phyloP scores from a whole-genome alignment of 306 rosid species.

The Arachis hypogaea region DNA sequence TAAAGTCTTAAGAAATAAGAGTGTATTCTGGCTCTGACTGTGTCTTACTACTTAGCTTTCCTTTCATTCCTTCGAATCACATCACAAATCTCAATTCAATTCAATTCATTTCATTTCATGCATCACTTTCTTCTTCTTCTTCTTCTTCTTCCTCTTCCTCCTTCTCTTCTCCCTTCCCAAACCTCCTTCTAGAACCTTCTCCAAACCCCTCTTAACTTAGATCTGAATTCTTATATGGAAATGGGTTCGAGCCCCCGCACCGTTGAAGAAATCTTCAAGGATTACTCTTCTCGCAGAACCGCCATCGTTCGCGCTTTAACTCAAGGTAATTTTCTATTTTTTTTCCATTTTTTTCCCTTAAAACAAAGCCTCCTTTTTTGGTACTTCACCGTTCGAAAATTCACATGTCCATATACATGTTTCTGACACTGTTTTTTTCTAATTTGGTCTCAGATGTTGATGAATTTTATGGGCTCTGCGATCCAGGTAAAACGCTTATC shows the following conservation, averaged over 20 bases:
- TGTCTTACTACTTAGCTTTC: too few species aligned
- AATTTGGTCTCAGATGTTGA: conserved; percentile 75
- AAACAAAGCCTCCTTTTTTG: not conserved
- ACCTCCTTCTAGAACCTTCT: too few species aligned
- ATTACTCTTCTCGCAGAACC: conserved; percentile 70
- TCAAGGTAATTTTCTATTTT: conserved; percentile 43
- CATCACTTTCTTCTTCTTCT: too few species aligned
- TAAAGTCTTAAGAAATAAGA: too few species aligned
- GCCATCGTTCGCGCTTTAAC: conserved; percentile 88
- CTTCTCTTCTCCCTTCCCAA: too few species aligned
- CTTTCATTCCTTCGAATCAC: too few species aligned
- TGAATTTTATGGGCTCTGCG: conserved; percentile 88
- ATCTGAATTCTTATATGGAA: conserved; percentile 52
- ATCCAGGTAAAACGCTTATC: conserved; percentile 68
- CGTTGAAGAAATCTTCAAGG: conserved; percentile 98
- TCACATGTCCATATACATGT: not conserved
- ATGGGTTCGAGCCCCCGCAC: conserved; percentile 87
- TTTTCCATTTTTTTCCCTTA: too few species aligned
- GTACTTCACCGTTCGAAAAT: not conserved
- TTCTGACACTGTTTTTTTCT: conserved; percentile 15
- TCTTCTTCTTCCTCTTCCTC: not conserved
- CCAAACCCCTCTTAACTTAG: not conserved
- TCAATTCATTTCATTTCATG: too few species aligned
- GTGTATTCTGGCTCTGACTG: too few species aligned
- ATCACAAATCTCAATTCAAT: too few species aligned